phyloP scores from a whole-genome alignment of 2,329 filamentous ascomycete species.

The Colletotrichum cereale region DNA sequence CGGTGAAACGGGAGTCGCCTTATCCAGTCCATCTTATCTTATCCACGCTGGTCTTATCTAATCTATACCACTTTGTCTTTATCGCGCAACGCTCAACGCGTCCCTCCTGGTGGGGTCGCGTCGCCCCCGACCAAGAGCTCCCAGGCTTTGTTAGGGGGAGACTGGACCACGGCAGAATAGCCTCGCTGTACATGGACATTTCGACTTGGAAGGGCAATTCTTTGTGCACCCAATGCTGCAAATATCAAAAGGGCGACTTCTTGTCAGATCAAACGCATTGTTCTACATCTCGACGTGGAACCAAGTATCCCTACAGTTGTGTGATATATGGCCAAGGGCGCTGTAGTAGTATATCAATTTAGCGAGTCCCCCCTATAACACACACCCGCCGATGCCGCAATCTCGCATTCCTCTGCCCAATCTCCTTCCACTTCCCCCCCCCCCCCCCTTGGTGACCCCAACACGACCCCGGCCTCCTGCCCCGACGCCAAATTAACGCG shows the following conservation, averaged over 20 bases:
- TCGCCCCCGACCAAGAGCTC: background rate
- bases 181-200: background rate
- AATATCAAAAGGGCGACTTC: background rate
- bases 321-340: background rate
- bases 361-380: constrained; percentile 6
- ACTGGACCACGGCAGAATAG: background rate
- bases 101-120: background rate
- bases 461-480: constrained; percentile 41
- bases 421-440: constrained; percentile 1
- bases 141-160: constrained; percentile 13
- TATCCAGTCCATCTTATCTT: background rate
- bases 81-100: background rate
- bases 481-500: constrained; percentile 51
- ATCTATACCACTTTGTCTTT: constrained; percentile 9
- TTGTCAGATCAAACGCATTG: background rate
- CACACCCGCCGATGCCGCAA: background rate
- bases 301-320: background rate
- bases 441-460: background rate
- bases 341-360: background rate
- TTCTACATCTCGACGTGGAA: background rate
- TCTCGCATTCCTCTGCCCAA: constrained; percentile 17
- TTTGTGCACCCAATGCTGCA: background rate
- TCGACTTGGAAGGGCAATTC: background rate
- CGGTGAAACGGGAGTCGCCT: background rate
- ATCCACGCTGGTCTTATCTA: background rate